Evolutionary conservation across 176 grass and related monocot species (phyloP).

Genomic region (Pontederia paniculata): DNA sequence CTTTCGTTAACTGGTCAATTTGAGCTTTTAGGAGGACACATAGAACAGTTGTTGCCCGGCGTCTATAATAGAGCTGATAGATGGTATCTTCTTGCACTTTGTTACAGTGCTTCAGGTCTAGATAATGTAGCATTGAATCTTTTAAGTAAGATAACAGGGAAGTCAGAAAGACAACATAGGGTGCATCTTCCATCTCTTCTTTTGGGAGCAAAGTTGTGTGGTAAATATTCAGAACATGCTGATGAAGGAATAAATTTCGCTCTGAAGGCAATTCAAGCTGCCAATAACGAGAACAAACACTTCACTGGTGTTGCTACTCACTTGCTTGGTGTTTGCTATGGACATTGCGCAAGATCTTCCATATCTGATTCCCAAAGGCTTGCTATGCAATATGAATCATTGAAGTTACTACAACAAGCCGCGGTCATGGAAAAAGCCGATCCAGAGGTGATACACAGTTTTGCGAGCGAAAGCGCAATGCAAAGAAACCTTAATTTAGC

Average conservation of each 20-base stretch:
- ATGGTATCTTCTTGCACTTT: conserved; percentile 93
- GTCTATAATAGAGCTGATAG: conserved; percentile 69
- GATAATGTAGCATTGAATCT: conserved; percentile 85
- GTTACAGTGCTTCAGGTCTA: conserved; percentile 60
- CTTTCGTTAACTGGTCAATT: conserved; percentile 71
- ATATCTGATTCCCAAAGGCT: conserved; percentile 50
- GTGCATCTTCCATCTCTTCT: conserved; percentile 80
- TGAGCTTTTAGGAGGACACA: conserved; percentile 61
- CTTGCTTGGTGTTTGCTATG: conserved; percentile 78
- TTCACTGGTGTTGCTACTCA: conserved; percentile 52
- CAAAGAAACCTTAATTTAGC: conserved; percentile 78
- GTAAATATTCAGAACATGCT: conserved; percentile 55
- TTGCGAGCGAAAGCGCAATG: conserved; percentile 77
- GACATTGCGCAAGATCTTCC: conserved; percentile 58
- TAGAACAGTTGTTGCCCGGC: conserved; percentile 81
- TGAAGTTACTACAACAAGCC: conserved; percentile 49
- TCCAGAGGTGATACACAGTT: conserved; percentile 77
- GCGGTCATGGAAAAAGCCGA: conserved; percentile 36
- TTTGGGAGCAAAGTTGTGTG: conserved; percentile 86
- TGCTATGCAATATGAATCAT: conserved; percentile 49
- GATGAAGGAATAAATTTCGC: conserved; percentile 77
- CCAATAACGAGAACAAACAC: conserved; percentile 46
- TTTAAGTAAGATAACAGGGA: conserved; percentile 48
- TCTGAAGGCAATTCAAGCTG: conserved; percentile 50
- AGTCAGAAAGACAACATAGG: conserved; percentile 65